phyloP scores from a whole-genome alignment of 805 yeast species.

The Myxozyma monticola region DNA sequence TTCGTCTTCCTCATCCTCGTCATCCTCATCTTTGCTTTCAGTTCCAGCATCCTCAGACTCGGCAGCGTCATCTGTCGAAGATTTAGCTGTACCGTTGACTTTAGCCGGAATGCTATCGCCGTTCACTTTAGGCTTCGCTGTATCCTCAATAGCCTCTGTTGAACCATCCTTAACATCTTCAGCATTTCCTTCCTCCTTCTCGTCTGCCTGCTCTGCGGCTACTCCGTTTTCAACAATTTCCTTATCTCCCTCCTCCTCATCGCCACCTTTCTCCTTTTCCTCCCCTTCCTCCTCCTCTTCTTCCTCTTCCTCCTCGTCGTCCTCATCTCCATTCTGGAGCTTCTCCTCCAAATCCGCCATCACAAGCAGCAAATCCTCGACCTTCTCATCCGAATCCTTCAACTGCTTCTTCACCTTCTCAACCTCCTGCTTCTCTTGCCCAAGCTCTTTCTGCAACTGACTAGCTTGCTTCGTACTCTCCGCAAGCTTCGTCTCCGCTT shows the following conservation, averaged over 20 bases:
- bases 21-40: not conserved
- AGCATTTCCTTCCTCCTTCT: not conserved
- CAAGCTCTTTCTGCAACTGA: conserved; percentile 47
- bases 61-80: too few relatives aligned
- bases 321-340: conserved; percentile 60
- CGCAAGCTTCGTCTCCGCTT: not conserved
- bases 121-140: too few relatives aligned
- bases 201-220: not conserved
- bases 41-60: too few relatives aligned
- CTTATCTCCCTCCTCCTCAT: conserved; percentile 14
- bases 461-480: conserved; percentile 1
- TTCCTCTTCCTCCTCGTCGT: conserved; percentile 54
- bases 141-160: too few relatives aligned
- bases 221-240: not conserved
- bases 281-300: conserved; percentile 23
- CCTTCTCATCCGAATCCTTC: conserved; percentile 40
- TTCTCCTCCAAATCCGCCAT: conserved; percentile 76
- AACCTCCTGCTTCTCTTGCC: conserved; percentile 38
- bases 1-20: not conserved
- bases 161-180: not conserved
- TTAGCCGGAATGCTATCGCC: too few relatives aligned
- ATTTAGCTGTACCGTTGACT: too few relatives aligned
- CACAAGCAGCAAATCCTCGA: conserved; percentile 74
- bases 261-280: conserved; percentile 16
- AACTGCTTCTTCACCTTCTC: conserved; percentile 5